Conservation (phyloP, 1,139 yeast species). For the Diutina mesorugosa region DNA sequence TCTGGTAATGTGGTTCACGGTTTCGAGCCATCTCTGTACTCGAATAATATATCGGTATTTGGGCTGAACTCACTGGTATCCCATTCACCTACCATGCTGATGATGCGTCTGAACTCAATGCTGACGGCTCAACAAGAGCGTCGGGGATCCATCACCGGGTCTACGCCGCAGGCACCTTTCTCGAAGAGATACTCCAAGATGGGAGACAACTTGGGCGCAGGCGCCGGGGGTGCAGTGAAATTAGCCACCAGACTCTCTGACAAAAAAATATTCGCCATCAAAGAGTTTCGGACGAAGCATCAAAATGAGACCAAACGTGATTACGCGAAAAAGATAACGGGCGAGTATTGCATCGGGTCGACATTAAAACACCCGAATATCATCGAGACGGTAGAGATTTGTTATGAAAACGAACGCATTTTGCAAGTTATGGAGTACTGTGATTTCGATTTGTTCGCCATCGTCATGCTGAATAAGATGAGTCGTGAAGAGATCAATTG, state of each 20-base stretch:
- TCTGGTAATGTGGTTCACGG: not conserved
- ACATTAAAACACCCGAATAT: conserved; percentile 85
- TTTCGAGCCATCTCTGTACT: not conserved
- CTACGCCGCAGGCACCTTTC: conserved; percentile 36
- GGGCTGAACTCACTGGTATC: conserved; percentile 2
- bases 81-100: not conserved
- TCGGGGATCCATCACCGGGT: conserved; percentile 24
- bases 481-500: conserved; percentile 75
- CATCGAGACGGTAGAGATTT: conserved; percentile 82
- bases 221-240: conserved; percentile 91
- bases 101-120: not conserved
- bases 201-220: conserved; percentile 86
- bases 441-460: conserved; percentile 84
- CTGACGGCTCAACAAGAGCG: conserved; percentile 14
- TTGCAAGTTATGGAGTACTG: conserved; percentile 93
- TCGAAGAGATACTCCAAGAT: conserved; percentile 69
- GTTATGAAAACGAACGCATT: conserved; percentile 79
- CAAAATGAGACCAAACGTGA: conserved; percentile 72
- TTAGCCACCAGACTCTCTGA: conserved; percentile 60
- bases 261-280: conserved; percentile 73
- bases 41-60: not conserved
- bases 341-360: conserved; percentile 90
- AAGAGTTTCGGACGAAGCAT: conserved; percentile 74
- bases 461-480: conserved; percentile 94
- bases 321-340: conserved; percentile 86